Base-by-base conservation (phyloP, 2,329 filamentous ascomycete genomes). In the Periglandula ipomoeae region DNA sequence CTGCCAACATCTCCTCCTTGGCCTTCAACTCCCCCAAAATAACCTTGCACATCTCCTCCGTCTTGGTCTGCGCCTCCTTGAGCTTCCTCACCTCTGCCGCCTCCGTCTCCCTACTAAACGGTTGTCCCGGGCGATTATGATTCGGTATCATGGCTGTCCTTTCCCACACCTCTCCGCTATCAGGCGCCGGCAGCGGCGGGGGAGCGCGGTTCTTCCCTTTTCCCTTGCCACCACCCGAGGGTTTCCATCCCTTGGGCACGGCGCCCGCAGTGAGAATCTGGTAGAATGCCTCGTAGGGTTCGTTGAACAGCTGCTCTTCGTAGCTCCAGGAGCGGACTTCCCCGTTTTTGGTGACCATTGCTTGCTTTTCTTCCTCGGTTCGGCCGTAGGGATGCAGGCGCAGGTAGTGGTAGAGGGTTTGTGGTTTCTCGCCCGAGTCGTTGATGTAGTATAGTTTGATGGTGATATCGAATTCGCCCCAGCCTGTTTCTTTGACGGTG, bases 391-490 rank as follows among this genome's bases (percentile, higher is more conserved):
- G 88, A 62, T 96, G 90, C 10, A 98, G 76, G 47, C 90, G 87
- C 50, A 98, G 72, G 61, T 89, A 89, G 67, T 97, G 93, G 72
- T 93, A 95, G 2, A 95, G 71, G n/a, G 90, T 94, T 68, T 95
- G 88, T 4, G 91, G 87, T 67, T 98, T 98, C 72, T 98, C 93
- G 59, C 81, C 83, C 34, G 84, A 86, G 63, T 94, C 87, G 49
- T 86, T 82, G 49, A 87, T 82, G 68, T 96, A 98, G 72, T 95
- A 95, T 40, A 98, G 77, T 63, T 95, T 89, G 63, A 98, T 85
- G 54, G 90, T 87, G 60, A 98, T 94, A 65, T 93, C 89, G 71
- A 98, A 98, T 70, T 96, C 93, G 60, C 93, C 93, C 87, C 94
- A 98, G 44, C 93, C 93, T 0, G 93, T 97, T 68, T 97, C 93